Conservation (phyloP, 371 early-diverging fungal species). For the Saksenaea oblongispora region DNA sequence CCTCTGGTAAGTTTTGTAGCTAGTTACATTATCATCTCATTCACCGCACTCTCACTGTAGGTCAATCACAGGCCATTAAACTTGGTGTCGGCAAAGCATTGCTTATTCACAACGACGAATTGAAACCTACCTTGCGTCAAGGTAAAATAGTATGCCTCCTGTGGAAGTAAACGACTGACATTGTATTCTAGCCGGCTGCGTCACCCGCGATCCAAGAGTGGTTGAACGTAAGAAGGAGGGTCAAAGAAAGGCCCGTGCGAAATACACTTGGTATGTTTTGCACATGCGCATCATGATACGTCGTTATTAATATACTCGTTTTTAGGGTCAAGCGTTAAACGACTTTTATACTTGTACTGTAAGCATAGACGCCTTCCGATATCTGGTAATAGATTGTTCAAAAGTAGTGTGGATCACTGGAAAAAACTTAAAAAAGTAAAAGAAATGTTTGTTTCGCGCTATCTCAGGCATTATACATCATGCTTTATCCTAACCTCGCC, state of each 20-base stretch:
- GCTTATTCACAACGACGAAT: conserved; percentile 65
- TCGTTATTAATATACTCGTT: background rate
- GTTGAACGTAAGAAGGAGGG: conserved; percentile 98
- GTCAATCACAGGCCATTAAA: conserved; percentile 89
- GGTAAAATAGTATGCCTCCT: conserved; percentile 39
- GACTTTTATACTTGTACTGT: background rate
- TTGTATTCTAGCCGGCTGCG: conserved; percentile 63
- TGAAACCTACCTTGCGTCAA: conserved; percentile 62
- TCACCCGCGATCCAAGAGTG: conserved; percentile 81
- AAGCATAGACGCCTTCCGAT: background rate
- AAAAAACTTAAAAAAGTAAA: background rate
- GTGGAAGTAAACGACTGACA: background rate
- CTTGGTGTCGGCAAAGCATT: conserved; percentile 84
- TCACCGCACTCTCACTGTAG: conserved; percentile 22
- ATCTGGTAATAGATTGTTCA: background rate
- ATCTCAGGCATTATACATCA: background rate
- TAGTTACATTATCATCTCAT: background rate
- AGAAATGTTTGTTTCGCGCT: background rate
- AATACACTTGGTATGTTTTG: conserved; percentile 79
- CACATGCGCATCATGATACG: background rate
- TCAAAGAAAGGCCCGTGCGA: conserved; percentile 92
- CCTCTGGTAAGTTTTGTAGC: conserved; percentile 53
- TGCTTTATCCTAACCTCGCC: background rate
- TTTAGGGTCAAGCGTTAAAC: conserved; percentile 32
- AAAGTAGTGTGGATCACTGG: background rate